These are phyloP conservation scores for Trametes coccinea DNA, from an alignment of 768 basidiomycete species.

Conservation along the genomic window DNA sequence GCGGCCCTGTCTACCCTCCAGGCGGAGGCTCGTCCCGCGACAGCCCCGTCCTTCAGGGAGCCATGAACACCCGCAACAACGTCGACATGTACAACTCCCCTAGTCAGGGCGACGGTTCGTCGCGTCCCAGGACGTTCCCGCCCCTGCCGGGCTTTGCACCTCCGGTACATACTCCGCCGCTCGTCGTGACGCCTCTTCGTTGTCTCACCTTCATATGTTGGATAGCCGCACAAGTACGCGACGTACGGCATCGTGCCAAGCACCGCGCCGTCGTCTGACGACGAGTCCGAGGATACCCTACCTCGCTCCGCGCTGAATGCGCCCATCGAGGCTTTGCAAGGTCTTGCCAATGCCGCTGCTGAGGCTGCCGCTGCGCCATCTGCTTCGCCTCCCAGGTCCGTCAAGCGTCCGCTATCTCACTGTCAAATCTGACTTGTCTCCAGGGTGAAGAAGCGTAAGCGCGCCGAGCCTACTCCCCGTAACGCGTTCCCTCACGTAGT, in stretches of 20 bases:
- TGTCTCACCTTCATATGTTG: slow-evolving; percentile 22
- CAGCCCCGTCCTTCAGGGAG: slow-evolving; percentile 16
- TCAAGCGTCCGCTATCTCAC: background rate
- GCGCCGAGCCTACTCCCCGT: slow-evolving; percentile 78
- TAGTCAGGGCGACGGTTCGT: slow-evolving; percentile 33
- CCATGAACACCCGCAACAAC: slow-evolving; percentile 22
- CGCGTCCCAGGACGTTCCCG: slow-evolving; percentile 58
- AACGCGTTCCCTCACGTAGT: slow-evolving; percentile 89
- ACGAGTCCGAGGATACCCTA: slow-evolving; percentile 88
- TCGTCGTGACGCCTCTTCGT: slow-evolving; percentile 12
- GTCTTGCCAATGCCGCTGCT: slow-evolving; percentile 92
- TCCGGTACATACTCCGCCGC: slow-evolving; percentile 53
- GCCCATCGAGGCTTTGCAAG: slow-evolving; percentile 92
- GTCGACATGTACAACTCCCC: slow-evolving; percentile 34
- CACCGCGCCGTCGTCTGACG: slow-evolving; percentile 83
- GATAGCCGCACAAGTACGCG: slow-evolving; percentile 84
- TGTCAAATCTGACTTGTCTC: background rate
- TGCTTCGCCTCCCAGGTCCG: slow-evolving; percentile 58
- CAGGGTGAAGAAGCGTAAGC: slow-evolving; percentile 83
- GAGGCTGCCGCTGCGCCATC: slow-evolving; percentile 87
- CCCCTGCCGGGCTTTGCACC: slow-evolving; percentile 91
- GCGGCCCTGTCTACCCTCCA: slow-evolving; percentile 20
- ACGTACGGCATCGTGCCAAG: slow-evolving; percentile 88
- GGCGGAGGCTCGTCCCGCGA: slow-evolving; percentile 16
- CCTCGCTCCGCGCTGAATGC: slow-evolving; percentile 84